Evolutionary conservation across 2,329 filamentous ascomycete species (phyloP).

Genomic region (Colletotrichum tofieldiae): DNA sequence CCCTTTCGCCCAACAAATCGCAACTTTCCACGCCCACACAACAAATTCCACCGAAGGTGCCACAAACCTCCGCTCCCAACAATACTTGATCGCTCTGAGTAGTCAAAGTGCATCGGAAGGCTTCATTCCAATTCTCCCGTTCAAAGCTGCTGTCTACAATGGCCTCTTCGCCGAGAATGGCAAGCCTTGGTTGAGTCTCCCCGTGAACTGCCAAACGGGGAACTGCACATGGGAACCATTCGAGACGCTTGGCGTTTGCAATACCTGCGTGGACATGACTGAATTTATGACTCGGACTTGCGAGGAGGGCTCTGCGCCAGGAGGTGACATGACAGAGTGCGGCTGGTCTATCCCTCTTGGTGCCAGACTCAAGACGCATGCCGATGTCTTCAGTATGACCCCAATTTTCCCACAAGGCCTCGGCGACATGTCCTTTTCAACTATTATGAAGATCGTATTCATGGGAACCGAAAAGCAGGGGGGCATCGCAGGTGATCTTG

Average conservation of each 20-base stretch:
- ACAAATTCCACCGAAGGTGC: conserved; percentile 45
- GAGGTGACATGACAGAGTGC: conserved; percentile 44
- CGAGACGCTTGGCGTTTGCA: conserved; percentile 45
- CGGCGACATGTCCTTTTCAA: conserved; percentile 50
- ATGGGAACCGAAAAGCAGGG: conserved; percentile 51
- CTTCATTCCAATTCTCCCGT: conserved; percentile 52
- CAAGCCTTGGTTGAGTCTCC: conserved; percentile 43
- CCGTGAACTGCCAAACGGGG: conserved; percentile 42
- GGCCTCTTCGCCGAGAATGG: conserved; percentile 53
- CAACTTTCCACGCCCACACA: conserved; percentile 48
- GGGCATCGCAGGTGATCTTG: conserved; percentile 45
- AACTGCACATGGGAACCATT: conserved; percentile 46
- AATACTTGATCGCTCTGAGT: conserved; percentile 49
- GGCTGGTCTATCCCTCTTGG: conserved; percentile 52
- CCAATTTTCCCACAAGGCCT: conserved; percentile 47
- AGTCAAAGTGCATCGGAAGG: conserved; percentile 46
- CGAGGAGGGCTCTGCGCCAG: conserved; percentile 16
- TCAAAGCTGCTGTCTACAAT: conserved; percentile 54
- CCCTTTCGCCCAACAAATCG: conserved; percentile 53
- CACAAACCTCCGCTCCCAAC: conserved; percentile 48
- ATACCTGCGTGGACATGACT: conserved; percentile 45
- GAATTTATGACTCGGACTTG: conserved; percentile 50
- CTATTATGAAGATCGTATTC: conserved; percentile 52
- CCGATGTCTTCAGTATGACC: conserved; percentile 53
- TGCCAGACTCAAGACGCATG: conserved; percentile 44